Evolutionary conservation across 768 basidiomycete genomes (phyloP).

Genomic region (Leccinellum rugosiceps): DNA sequence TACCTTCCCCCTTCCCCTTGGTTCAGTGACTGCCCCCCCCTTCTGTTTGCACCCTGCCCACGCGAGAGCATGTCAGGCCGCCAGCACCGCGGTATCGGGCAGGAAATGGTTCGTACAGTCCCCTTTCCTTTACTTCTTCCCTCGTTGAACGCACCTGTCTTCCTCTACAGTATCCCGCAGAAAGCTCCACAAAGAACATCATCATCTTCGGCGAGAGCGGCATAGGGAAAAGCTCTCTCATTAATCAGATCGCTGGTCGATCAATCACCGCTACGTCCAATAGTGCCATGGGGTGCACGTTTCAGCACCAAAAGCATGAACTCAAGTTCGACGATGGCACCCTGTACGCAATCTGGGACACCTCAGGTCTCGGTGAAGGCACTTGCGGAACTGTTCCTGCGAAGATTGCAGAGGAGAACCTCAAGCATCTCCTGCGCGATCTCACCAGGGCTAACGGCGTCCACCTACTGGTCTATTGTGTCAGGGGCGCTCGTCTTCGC

Average conservation of each 20-base stretch:
- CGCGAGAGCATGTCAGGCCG: slow-evolving; percentile 20
- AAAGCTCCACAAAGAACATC: slow-evolving; percentile 21
- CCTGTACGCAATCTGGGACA: slow-evolving; percentile 34
- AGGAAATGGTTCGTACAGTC: slow-evolving; percentile 8
- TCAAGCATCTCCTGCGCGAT: slow-evolving; percentile 24
- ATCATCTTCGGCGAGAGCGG: slow-evolving; percentile 29
- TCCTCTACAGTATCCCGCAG: slow-evolving; percentile 11
- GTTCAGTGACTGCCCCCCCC: not conserved
- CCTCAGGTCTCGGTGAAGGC: slow-evolving; percentile 39
- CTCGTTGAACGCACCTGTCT: not conserved
- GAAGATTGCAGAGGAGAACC: slow-evolving; percentile 27
- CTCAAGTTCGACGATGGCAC: slow-evolving; percentile 23
- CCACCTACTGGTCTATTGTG: slow-evolving; percentile 32
- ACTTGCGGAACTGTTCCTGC: slow-evolving; percentile 27
- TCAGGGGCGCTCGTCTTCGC: slow-evolving; percentile 32
- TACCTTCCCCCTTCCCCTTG: not conserved
- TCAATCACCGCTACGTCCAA: slow-evolving; percentile 37
- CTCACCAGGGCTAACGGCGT: slow-evolving; percentile 27
- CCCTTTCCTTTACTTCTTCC: not conserved
- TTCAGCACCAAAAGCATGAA: slow-evolving; percentile 26
- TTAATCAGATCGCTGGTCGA: slow-evolving; percentile 40
- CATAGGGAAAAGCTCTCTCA: slow-evolving; percentile 41
- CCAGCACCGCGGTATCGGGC: slow-evolving; percentile 6
- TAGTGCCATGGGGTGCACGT: slow-evolving; percentile 35
- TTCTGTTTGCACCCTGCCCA: not conserved